Base-by-base conservation (phyloP, 768 basidiomycete species). In the Boletus rubescentipes region DNA sequence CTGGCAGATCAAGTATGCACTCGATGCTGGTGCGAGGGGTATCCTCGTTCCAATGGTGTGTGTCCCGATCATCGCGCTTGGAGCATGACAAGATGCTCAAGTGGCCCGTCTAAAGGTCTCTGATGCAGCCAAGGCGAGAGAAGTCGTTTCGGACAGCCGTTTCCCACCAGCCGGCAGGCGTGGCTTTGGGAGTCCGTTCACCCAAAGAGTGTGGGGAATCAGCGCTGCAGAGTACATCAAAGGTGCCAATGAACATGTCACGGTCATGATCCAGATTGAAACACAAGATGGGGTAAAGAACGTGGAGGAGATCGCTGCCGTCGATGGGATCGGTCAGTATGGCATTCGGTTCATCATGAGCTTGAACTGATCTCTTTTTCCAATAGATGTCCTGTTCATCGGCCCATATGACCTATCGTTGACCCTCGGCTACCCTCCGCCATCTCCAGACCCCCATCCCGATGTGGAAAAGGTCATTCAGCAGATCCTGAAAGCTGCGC, bases 1-100 rank as follows among this genome's bases (percentile, higher is more conserved):
- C 51, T 87, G 85, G 85, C 85, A 87, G 66, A 86, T 88, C 69
- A 88, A 88, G 70, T 76, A 83, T 55, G 85, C 81, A 1, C 75
- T 88, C 30, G 86, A 88, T 61, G 81, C 82, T 0, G 87, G 86
- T 5, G 86, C 86, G 16, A 73, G 76, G 26, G 85, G 87, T 0
- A 70, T 87, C 5, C 61, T 89, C 38, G 81, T 87, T 0, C 86
- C 87, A 5, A 84, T 88, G 84, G 84, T 87, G 59, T 35, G 72
- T 58, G 10, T 15, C 15, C 2, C 11, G 7, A 32, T 46, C 37
- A 16, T 38, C 21, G 9, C 20, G 5, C 21, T 16, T 10, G 20
- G 26, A 16, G 11, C 5, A 35, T 26, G n/a, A 14, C 8, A 3
- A 9, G 7, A 26, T 18, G 9, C 45, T 43, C n/a, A 41, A 34